Evolutionary conservation across 768 basidiomycete species (phyloP), one percentile per base, ranked within the genome.

Genomic region (Kwoniella sp.): DNA sequence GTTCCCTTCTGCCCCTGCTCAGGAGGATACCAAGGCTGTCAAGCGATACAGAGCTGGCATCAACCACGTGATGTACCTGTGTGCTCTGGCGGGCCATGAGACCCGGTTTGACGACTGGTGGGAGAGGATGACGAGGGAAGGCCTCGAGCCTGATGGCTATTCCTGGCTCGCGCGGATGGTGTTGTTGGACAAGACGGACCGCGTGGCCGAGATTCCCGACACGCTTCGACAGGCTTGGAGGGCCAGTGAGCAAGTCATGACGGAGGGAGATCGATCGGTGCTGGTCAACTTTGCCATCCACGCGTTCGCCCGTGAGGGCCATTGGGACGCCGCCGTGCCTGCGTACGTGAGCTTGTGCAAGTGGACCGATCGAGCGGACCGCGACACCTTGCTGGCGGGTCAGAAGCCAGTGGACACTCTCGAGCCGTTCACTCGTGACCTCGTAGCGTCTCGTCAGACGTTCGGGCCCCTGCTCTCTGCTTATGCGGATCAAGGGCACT

Each of bases 21-120:
- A 29, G 8, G 23, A 32, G 9, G 32, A 54, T 42, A 15, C 19
- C 10, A 20, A 29, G n/a, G 44, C n/a, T 2, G 7, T 25, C 25
- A 17, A 20, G 23, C 25, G 27, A 19, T 54, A 46, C 25, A 38
- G 39, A 25, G 31, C 28, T 19, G 19, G 31, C n/a, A 49, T 63
- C 28, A 60, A 63, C 41, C 62, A 65, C 31, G 19, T 66, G 39
- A 51, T 69, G 15, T 69, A 69, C 37, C 53, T 69, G 17, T 49
- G 49, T n/a, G 59, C 67, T 4, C 31, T 56, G 15, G 50, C 53
- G 2, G 44, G 50, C 20, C 46, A 58, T 31, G 46, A 54, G 17
- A 23, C 17, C 6, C 27, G 40, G 29, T 55, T 58, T 23, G 36
- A 59, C 22, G 27, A 56, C 19, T 59, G 57, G 57, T 59, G 50